phyloP scores from a whole-genome alignment of 2,329 filamentous ascomycete species.

The Ophiognomonia clavigignenti-juglandacearum region DNA sequence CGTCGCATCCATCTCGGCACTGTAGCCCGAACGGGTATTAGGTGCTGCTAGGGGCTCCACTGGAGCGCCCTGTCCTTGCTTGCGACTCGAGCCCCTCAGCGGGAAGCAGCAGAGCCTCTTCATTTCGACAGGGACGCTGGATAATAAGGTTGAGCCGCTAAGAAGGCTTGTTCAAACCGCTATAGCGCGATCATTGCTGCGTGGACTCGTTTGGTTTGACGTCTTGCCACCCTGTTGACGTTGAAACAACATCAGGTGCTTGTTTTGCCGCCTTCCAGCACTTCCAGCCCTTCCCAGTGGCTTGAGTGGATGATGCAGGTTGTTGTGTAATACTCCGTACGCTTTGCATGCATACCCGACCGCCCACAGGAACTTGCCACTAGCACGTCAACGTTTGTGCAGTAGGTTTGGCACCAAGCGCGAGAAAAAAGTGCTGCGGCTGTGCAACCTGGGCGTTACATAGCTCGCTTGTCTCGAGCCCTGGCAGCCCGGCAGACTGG shows the following conservation, averaged over 20 bases:
- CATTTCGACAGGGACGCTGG: conserved; percentile 4
- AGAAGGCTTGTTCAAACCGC: neutral
- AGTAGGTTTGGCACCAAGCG: neutral
- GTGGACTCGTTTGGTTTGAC: conserved; percentile 29
- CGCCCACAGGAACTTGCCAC: no score
- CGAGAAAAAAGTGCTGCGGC: neutral
- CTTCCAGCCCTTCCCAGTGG: neutral
- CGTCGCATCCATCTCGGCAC: conserved; percentile 1
- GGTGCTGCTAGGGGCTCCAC: neutral
- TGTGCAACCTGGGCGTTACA: neutral
- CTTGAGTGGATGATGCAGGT: conserved; percentile 3
- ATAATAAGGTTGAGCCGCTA: conserved; percentile 13
- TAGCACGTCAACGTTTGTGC: no score
- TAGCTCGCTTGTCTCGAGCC: neutral
- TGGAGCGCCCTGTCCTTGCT: no score
- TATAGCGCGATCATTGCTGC: conserved; percentile 2
- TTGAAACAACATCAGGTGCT: conserved; percentile 27
- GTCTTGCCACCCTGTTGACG: conserved; percentile 16
- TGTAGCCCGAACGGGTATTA: neutral
- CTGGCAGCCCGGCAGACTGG: neutral
- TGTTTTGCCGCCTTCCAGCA: no score
- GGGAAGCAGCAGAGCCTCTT: no score
- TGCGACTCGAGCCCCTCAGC: no score
- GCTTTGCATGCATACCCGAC: no score
- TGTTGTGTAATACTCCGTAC: no score